Conservation (phyloP, 768 basidiomycete genomes). For the Agrocybe chaxingu region DNA sequence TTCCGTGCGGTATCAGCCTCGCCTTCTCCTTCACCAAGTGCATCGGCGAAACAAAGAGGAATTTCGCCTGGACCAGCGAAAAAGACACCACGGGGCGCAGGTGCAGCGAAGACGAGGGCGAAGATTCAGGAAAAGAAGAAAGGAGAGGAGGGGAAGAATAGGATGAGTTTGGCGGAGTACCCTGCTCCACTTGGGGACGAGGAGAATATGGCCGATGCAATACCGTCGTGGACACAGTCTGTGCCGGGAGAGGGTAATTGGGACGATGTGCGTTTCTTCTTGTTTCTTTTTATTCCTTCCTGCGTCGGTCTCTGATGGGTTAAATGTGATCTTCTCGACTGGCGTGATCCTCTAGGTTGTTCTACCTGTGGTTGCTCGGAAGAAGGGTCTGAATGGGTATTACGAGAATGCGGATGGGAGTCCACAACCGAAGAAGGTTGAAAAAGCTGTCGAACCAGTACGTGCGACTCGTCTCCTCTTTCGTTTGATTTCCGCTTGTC, state of each 20-base stretch:
- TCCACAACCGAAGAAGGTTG: constrained; percentile 47
- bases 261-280: constrained; percentile 63
- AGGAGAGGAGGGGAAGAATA: constrained; percentile 39
- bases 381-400: constrained; percentile 71
- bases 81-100: constrained; percentile 24
- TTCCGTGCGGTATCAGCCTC: not conserved
- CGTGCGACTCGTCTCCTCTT: constrained; percentile 20
- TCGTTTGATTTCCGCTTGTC: constrained; percentile 2
- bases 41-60: constrained; percentile 26
- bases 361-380: constrained; percentile 79
- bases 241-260: constrained; percentile 67
- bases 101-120: constrained; percentile 30
- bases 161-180: constrained; percentile 66
- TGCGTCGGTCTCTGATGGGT: not conserved
- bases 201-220: constrained; percentile 62
- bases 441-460: constrained; percentile 54
- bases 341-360: constrained; percentile 54
- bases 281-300: constrained; percentile 5
- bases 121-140: constrained; percentile 40
- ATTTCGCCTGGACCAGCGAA: constrained; percentile 25
- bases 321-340: constrained; percentile 2
- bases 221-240: constrained; percentile 82
- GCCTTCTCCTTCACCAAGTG: not conserved
- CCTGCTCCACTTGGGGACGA: constrained; percentile 52
- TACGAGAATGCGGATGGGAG: constrained; percentile 72